Conservation (phyloP, 768 basidiomycete genomes). For the Candolleomyces efflorescens region DNA sequence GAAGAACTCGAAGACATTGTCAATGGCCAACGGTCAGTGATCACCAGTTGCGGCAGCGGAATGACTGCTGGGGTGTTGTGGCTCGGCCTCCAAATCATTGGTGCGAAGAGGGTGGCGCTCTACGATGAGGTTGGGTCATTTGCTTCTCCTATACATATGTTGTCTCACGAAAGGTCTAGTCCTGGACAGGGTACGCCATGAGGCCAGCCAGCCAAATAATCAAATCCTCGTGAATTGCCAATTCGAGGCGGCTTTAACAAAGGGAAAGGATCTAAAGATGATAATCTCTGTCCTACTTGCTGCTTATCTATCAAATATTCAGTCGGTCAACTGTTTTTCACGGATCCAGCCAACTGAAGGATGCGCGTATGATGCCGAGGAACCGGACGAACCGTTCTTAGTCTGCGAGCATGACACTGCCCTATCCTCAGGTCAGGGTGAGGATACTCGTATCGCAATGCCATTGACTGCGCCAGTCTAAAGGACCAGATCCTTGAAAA, state of each 20-base stretch:
- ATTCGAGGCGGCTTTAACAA: background rate
- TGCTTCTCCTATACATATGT: conserved; percentile 2
- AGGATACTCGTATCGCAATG: too few relatives aligned
- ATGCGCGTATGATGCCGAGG: too few relatives aligned
- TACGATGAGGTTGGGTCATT: conserved; percentile 83
- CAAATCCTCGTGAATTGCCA: conserved; percentile 28
- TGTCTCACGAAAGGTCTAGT: conserved; percentile 40
- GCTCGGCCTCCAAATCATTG: conserved; percentile 81
- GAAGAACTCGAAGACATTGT: conserved; percentile 54
- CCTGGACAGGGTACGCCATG: conserved; percentile 92
- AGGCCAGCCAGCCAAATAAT: conserved; percentile 71
- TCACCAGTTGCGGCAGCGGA: conserved; percentile 88
- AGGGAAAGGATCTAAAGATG: too few relatives aligned
- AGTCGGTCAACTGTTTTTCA: too few relatives aligned
- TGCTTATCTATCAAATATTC: too few relatives aligned
- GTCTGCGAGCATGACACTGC: too few relatives aligned
- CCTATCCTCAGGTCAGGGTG: too few relatives aligned
- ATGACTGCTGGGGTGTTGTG: conserved; percentile 97
- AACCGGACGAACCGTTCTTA: too few relatives aligned
- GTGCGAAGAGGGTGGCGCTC: conserved; percentile 56
- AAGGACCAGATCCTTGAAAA: too few relatives aligned
- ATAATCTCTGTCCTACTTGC: too few relatives aligned
- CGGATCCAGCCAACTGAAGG: too few relatives aligned
- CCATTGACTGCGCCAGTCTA: too few relatives aligned
- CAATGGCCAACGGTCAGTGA: conserved; percentile 55